Base-by-base conservation (phyloP, 345 rosid species). In the Camelina neglecta region DNA sequence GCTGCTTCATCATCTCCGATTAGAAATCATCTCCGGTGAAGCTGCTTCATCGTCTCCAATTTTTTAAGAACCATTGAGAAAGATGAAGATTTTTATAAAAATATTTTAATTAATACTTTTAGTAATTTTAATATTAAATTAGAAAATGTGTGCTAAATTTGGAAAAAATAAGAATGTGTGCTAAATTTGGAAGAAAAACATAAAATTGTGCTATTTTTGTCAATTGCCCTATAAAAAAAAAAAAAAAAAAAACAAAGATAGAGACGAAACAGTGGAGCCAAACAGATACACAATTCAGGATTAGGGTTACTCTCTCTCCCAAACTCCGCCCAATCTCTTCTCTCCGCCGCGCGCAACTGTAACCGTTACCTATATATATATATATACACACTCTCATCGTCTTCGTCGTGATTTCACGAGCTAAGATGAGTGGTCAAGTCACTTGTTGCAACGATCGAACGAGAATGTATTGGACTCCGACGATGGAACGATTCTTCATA, bases 401-500 rank as follows among this genome's bases (percentile, higher is more conserved):
- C 75, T 47, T 51, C 29, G 29, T n/a, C 18, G 53, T 54, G 13
- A 11, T 11, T 4, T 45, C 49, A 5, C 18, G 35, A 21, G 15
- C 64, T 36, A 33, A 6, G 33, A 85, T 87, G 89, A 54, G 82
- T 68, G 50, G 54, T 35, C 89, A 85, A 67, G 16, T 61, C 20
- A 68, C 79, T 72, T 51, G 84, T 72, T 51, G 84, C 41, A 89
- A 74, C 77, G 96, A 89, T 20, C 88, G 96, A 41, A 85, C 90
- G 0, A 86, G 95, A 82, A 90, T 89, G 57, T 90, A 86, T 67
- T 90, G 98, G 96, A 89, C 96, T 0, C 95, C 87, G 1, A 67
- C 86, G 7, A 93, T 89, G 98, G 96, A 93, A 76, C 89, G 93
- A 0, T 93, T 84, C 83, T 93, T 93, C 69, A 82, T 93, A 51